These are phyloP conservation scores for Fomitopsis palustris DNA, from an alignment of 1,284 basidiomycete genomes.

Conservation along the genomic window DNA sequence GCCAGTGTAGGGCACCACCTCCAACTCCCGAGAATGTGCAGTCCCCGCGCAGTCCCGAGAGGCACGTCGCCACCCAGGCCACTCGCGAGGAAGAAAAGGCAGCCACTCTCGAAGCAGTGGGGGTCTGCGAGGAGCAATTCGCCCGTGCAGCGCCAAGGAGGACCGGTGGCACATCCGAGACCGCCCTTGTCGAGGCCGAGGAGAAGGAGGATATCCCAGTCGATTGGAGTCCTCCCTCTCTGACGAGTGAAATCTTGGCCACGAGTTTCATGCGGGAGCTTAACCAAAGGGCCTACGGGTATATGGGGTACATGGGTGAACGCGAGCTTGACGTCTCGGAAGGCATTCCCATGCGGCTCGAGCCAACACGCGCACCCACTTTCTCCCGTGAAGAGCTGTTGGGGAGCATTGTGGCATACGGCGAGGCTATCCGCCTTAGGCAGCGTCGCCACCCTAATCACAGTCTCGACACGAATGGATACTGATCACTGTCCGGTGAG, in stretches of 20 bases:
- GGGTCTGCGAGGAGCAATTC: background rate
- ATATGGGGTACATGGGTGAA: background rate
- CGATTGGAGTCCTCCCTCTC: background rate
- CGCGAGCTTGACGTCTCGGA: background rate
- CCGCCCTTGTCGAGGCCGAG: background rate
- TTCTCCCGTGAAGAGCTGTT: background rate
- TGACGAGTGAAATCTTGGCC: background rate
- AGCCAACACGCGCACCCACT: background rate
- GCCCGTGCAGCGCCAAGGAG: background rate
- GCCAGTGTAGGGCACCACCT: background rate
- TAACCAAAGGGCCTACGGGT: background rate
- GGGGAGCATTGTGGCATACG: background rate
- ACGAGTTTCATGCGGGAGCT: background rate
- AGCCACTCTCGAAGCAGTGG: background rate
- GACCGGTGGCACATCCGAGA: background rate
- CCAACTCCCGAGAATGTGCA: background rate
- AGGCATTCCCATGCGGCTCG: background rate
- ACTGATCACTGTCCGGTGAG: background rate
- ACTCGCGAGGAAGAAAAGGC: background rate
- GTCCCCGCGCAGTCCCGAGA: background rate
- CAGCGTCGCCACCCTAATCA: conserved; percentile 9
- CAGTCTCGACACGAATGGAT: background rate
- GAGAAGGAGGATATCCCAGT: background rate
- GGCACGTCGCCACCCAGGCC: background rate
- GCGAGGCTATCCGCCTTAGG: background rate